Evolutionary conservation across 257 asterid genomes (phyloP), one percentile per base, ranked within the genome.

Genomic region (Rhazya stricta): DNA sequence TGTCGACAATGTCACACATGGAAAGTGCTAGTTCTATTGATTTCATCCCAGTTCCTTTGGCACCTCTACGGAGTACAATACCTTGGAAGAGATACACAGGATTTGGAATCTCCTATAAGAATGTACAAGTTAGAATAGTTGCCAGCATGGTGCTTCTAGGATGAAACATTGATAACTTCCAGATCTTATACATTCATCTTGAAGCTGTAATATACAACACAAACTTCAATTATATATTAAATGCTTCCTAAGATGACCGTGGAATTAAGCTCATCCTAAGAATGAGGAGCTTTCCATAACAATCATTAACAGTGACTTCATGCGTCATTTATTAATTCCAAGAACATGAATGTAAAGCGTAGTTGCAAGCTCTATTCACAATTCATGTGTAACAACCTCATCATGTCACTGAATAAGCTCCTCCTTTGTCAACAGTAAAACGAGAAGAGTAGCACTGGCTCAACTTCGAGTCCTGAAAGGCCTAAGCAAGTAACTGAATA

Each of bases 1-100:
- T 92, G 87, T 95, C 97, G 76, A 95, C 97, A 79, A 85, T 71
- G 83, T 95, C 99, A 61, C 98, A 95, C 98, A 92, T 95, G 80
- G 99, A 95, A 82, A 95, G 98, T 25, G 98, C 98, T 48, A 95
- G 89, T 79, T 95, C 99, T 85, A 95, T 87, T 67, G 99, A 92
- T 86, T 95, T 92, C 99, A 95, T 95, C 84, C 99, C 99, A 73
- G 99, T 95, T 81, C 99, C 99, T 84, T 95, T 92, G 80, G 98
- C 98, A 82, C 99, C 99, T 79, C 98, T 82, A 54, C 97, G 99
- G 45, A 92, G 91, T 51, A 92, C 99, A 72, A 95, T 95, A 72
- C 98, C 99, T 88, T 95, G 99, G 88, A 95, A 95, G 67, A 95
- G 91, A 85, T 95, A 95, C 56, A 95, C 99, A 18, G 98, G 99